Conservation (phyloP, 768 basidiomycete species). For the Phanerochaete carnosa region DNA sequence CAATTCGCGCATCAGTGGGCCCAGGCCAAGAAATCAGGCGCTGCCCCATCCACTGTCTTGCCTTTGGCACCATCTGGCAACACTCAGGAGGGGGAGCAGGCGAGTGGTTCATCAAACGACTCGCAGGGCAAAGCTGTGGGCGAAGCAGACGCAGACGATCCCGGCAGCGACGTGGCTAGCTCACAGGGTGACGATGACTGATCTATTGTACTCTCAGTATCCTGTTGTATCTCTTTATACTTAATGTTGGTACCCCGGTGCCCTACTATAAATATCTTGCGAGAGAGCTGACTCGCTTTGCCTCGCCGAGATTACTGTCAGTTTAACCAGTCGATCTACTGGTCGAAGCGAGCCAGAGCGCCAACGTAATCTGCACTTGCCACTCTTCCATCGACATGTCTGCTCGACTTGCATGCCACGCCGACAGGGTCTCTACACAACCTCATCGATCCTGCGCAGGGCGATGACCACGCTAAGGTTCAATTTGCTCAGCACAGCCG, state of each 20-base stretch:
- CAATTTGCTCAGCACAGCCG: background rate
- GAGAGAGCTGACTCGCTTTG: no score
- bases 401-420: background rate
- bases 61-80: constrained; percentile 33
- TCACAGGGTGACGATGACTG: constrained; percentile 38
- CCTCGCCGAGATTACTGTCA: no score
- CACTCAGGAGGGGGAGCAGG: background rate
- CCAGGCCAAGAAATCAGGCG: constrained; percentile 39
- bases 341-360: background rate
- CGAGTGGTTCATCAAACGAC: background rate
- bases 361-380: background rate
- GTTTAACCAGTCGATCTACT: no score
- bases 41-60: constrained; percentile 32
- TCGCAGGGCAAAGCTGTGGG: background rate
- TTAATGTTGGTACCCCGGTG: background rate
- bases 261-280: no score
- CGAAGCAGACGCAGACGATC: constrained; percentile 32
- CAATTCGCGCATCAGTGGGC: constrained; percentile 93
- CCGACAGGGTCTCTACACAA: background rate
- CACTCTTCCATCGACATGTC: constrained; percentile 1
- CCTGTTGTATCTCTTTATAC: background rate
- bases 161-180: constrained; percentile 51
- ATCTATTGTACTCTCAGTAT: constrained; percentile 6
- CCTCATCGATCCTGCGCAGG: background rate
- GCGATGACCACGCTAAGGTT: background rate